Evolutionary conservation across 345 rosid species (phyloP), one percentile per base, ranked within the genome.

Genomic region (Eucalyptus shirleyi): DNA sequence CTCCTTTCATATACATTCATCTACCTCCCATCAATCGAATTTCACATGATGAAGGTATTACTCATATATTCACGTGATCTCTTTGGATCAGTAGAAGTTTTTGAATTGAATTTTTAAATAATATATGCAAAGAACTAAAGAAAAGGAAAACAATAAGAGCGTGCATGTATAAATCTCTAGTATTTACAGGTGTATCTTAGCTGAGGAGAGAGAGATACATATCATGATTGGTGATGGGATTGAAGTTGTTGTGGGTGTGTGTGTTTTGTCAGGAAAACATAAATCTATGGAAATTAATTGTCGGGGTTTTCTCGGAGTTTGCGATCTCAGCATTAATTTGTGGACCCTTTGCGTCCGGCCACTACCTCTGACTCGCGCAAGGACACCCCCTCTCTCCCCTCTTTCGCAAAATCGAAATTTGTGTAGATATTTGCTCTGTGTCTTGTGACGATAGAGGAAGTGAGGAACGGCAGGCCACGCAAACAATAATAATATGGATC

Each of bases 71-170:
- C 23, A 53, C 2, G 24, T 6, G 56, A 18, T 53, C 4, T 53
- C 37, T 0, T 8, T 1, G 1, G 0, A 4, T n/a, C 2, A 1
- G 3, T n/a, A n/a, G n/a, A 65, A n/a, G 3, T 65, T n/a, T 30
- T 65, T 65, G 19, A 7, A n/a, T n/a, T 65, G 37, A 14, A n/a
- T n/a, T 65, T 65, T 65, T 8, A 14, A 15, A 7, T 1, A 4
- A 4, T n/a, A 30, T 1, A 7, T 14, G 5, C 3, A 16, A 30
- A n/a, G 62, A 56, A 56, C 62, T 56, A 9, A 56, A 56, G 30
- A 56, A 24, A 56, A 24, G 28, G 23, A 7, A 53, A 56, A 24
- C 30, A 24, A 56, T 56, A 2, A 9, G 62, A 9, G 62, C 3
- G 62, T 56, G 62, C 62, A 24, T 24, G 62, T 9, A 56, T 56